Percentiles rank a stretch among this genome's conserved stretches.
Conservation (phyloP, 1,139 yeast genomes). For the Debaryomyces subglobosus region DNA sequence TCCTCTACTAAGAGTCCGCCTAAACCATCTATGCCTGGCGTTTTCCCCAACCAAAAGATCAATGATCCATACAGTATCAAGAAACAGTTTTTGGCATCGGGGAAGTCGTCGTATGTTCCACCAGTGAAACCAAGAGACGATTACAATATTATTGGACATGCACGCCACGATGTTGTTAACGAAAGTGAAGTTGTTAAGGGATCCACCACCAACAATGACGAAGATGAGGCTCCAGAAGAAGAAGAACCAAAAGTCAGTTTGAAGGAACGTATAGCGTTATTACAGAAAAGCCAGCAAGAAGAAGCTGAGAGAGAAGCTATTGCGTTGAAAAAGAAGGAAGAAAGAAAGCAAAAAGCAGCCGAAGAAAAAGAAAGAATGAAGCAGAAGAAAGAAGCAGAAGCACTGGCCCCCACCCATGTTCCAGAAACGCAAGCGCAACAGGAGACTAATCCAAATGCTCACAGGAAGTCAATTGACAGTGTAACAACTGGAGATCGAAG, state of each 20-base stretch:
- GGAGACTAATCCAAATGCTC: conserved; percentile 7
- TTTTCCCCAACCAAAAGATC: conserved; percentile 31
- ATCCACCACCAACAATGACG: conserved; percentile 11
- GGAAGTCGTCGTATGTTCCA: conserved; percentile 50
- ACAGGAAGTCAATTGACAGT: neutral
- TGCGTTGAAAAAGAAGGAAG: conserved; percentile 57
- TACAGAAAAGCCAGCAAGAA: conserved; percentile 81
- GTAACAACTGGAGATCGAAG: neutral
- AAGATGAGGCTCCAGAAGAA: conserved; percentile 33
- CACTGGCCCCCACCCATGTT: neutral
- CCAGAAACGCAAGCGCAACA: conserved; percentile 9
- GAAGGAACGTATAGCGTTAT: conserved; percentile 81
- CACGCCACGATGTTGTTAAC: conserved; percentile 27
- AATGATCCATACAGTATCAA: conserved; percentile 48
- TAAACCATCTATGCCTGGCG: conserved; percentile 25
- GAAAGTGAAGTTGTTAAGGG: conserved; percentile 30
- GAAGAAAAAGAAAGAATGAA: conserved; percentile 32
- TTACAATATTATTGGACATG: conserved; percentile 36
- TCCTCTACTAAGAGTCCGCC: conserved; percentile 13
- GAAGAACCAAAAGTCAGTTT: conserved; percentile 76
- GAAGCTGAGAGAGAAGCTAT: conserved; percentile 79
- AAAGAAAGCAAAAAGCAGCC: conserved; percentile 49
- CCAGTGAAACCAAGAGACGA: conserved; percentile 47
- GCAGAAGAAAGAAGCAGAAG: conserved; percentile 17
- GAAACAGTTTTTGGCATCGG: conserved; percentile 46